Evolutionary conservation across 352 stramenopile genomes (phyloP).

Genomic region (Globisporangium rhizosaccharum): DNA sequence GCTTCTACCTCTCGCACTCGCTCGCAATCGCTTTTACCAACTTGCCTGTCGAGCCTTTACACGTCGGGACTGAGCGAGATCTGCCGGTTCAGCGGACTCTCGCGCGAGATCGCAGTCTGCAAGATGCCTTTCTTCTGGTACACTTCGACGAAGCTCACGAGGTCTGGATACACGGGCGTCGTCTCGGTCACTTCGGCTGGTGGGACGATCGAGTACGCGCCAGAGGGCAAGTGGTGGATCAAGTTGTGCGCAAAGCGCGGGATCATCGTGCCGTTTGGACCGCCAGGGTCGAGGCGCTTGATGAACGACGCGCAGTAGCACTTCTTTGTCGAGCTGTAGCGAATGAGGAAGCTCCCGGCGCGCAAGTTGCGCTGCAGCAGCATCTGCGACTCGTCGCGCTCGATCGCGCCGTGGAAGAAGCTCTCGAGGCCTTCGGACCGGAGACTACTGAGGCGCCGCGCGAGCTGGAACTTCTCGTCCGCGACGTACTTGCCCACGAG

Average conservation of each 20-base stretch:
- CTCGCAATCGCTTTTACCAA: neutral
- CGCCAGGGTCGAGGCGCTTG: constrained; percentile 29
- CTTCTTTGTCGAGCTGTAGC: constrained; percentile 57
- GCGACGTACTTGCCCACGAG: constrained; percentile 42
- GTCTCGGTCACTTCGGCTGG: constrained; percentile 41
- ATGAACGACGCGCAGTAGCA: constrained; percentile 76
- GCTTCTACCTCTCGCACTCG: no score
- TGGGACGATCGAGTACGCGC: constrained; percentile 56
- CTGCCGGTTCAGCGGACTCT: constrained; percentile 46
- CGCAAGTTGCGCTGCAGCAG: constrained; percentile 27
- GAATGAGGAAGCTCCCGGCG: constrained; percentile 61
- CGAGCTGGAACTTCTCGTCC: constrained; percentile 69
- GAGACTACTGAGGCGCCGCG: constrained; percentile 44
- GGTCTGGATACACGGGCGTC: constrained; percentile 53
- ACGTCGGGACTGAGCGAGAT: constrained; percentile 32
- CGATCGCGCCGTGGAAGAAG: constrained; percentile 76
- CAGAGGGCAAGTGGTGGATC: constrained; percentile 60
- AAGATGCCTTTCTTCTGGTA: constrained; percentile 70
- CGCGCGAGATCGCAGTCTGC: constrained; percentile 36
- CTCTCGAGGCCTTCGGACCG: constrained; percentile 57
- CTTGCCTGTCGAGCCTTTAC: neutral
- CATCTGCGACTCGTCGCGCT: constrained; percentile 40
- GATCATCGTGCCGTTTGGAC: constrained; percentile 1
- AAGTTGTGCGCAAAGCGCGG: constrained; percentile 63
- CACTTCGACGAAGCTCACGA: constrained; percentile 72